A percentile compares a stretch with the other conserved stretches of the same genome.
These are phyloP conservation scores for Lipomyces japonicus DNA, from an alignment of 805 yeast genomes.

Conservation along the genomic window DNA sequence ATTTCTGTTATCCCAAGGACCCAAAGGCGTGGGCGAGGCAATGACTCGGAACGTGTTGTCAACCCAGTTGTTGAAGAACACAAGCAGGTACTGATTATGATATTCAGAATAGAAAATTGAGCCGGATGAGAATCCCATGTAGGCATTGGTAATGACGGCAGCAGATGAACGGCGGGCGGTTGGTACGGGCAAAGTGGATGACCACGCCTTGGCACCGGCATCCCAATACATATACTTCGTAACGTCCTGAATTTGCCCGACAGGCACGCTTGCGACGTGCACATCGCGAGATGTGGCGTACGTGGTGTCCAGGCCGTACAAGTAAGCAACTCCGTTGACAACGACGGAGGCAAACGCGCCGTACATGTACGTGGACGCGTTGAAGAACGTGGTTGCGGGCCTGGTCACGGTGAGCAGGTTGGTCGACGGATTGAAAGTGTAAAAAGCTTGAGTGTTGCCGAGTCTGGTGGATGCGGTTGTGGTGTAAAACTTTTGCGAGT, in stretches of 20 bases:
- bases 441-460: slow-evolving; percentile 12
- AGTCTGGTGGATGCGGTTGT: neutral
- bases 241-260: neutral
- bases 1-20: slow-evolving; percentile 15
- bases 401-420: slow-evolving; percentile 16
- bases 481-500: slow-evolving; percentile 1
- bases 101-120: slow-evolving; percentile 12
- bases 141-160: slow-evolving; percentile 6
- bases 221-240: slow-evolving; percentile 11
- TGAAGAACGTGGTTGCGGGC: neutral
- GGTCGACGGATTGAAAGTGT: slow-evolving; percentile 3
- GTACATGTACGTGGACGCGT: slow-evolving; percentile 1
- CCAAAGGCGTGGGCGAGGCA: slow-evolving; percentile 13
- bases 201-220: slow-evolving; percentile 10
- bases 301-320: slow-evolving; percentile 12
- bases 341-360: slow-evolving; percentile 18
- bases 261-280: slow-evolving; percentile 13
- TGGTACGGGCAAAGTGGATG: slow-evolving; percentile 2
- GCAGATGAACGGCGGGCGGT: slow-evolving; percentile 6
- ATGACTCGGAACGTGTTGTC: slow-evolving; percentile 14
- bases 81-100: slow-evolving; percentile 13
- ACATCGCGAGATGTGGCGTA: slow-evolving; percentile 3
- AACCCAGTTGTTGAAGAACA: slow-evolving; percentile 8
- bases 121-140: slow-evolving; percentile 7
- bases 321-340: slow-evolving; percentile 10